Conservation (phyloP, 805 yeast genomes). For the Schizosaccharomyces pombe region ASM294v3 CU329670.1:3740001-3740500, state of each 20-base stretch:
- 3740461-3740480: constrained; percentile 35
- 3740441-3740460: constrained; percentile 22
- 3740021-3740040: constrained; percentile 60
- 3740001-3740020: constrained; percentile 83
- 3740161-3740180: constrained; percentile 33
- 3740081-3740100: constrained; percentile 79
- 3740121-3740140: constrained; percentile 85
- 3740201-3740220: constrained; percentile 67
- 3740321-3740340: constrained; percentile 31
- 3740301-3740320: constrained; percentile 80
- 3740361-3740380: constrained; percentile 73
- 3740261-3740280: constrained; percentile 53
- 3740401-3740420: constrained; percentile 26
- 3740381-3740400: constrained; percentile 94
- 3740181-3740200: constrained; percentile 48
- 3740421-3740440: constrained; percentile 21
- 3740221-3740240: constrained; percentile 31
- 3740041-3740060: constrained; percentile 61
- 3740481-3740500: constrained; percentile 32
- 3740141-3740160: constrained; percentile 39
- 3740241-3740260: constrained; percentile 66
- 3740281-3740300: constrained; percentile 42
- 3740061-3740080: constrained; percentile 74
- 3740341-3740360: constrained; percentile 41
- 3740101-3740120: constrained; percentile 95